A percentile compares a stretch with the other conserved stretches of the same genome.
These are phyloP conservation scores for Suillus subalutaceus DNA, from an alignment of 768 basidiomycete genomes.

Conservation along the genomic window DNA sequence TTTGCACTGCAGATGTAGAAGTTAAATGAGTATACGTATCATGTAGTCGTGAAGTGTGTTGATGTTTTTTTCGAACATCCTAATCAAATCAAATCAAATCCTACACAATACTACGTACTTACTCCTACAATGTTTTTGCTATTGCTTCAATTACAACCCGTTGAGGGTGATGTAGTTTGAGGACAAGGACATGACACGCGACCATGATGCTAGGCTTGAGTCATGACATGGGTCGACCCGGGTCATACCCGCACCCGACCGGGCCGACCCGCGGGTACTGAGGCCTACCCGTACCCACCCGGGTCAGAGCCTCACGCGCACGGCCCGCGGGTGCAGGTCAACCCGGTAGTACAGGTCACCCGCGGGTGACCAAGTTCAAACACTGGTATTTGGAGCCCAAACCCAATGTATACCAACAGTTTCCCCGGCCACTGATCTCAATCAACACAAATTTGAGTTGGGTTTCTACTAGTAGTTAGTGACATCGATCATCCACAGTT, in stretches of 20 bases:
- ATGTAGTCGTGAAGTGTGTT: not conserved
- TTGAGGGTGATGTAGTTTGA: not conserved
- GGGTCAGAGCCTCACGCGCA: no score
- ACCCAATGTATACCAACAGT: no score
- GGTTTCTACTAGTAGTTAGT: not conserved
- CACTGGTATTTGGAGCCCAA: no score
- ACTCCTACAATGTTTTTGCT: not conserved
- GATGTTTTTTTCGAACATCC: not conserved
- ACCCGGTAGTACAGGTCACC: no score
- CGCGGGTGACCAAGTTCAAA: no score
- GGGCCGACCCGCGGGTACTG: no score
- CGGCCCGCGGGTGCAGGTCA: no score
- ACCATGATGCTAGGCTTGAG: no score
- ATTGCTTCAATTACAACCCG: not conserved
- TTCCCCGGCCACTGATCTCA: not conserved
- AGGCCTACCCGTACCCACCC: no score
- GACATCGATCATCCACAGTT: not conserved
- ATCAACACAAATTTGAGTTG: not conserved
- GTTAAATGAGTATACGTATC: not conserved
- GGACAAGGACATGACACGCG: no score
- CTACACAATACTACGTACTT: not conserved
- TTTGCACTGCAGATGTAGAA: not conserved
- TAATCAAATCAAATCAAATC: not conserved
- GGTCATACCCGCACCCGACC: no score
- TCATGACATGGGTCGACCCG: no score